Evolutionary conservation across 805 yeast genomes (phyloP), one percentile per base, ranked within the genome.

Genomic region (Saccharomycopsis sp.): DNA sequence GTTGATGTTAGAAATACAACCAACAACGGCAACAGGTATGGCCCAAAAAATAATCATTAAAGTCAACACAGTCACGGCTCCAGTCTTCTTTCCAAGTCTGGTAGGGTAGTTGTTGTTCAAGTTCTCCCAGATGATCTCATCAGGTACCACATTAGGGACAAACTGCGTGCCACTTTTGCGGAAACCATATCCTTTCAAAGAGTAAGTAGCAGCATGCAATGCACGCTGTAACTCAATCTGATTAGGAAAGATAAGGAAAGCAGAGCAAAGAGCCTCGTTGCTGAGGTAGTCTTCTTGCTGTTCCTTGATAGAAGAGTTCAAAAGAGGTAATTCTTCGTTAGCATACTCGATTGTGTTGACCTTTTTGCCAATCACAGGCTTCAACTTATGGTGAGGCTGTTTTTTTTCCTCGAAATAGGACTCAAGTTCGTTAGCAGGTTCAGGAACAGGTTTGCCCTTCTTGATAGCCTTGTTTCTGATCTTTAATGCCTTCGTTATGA

Each of bases 21-120:
- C 98, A 54, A 92, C 97, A 66, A 90, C 91, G n/a, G 97, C 96
- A 46, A 92, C 97, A 8, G 99, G 99, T 65, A 92, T 84, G 50
- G 96, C 85, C 98, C 98, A 92, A 73, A 91, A 90, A 52, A 92
- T 81, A 61, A 92, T 83, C 71, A 85, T 74, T 59, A 81, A 66
- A 24, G 87, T 82, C 66, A 87, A 76, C 53, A 90, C 73, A 15
- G 88, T 75, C 57, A 75, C 77, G 1, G 96, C 92, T 56, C 79
- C 73, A 23, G 79, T 57, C 58, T 76, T 78, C 73, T 83, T 85
- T 21, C 79, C 61, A 50, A 77, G 68, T 70, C 96, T 82, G 66
- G 77, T 78, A 61, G 73, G 72, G 69, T 82, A 78, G 9, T 81
- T 73, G 65, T 84, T 71, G 24, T 84, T 76, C 64, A 89, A 72